Evolutionary conservation across 768 basidiomycete species (phyloP), one percentile per base, ranked within the genome.

Genomic region (Butyriboletus loyo): DNA sequence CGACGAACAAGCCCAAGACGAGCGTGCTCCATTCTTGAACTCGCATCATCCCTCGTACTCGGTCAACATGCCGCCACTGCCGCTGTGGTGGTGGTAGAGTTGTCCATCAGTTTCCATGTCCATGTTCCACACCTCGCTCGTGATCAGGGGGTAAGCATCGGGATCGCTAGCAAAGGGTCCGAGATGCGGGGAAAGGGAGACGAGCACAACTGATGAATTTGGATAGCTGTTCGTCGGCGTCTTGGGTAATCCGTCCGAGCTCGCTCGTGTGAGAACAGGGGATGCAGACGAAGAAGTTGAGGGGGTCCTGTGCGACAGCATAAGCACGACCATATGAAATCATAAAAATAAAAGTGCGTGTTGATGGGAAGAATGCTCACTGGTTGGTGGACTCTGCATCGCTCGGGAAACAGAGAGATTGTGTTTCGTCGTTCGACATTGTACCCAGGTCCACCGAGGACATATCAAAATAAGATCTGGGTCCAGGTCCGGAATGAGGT

Each of bases 231-330:
- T 53, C 9, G 34, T 43, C 8, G 56, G 56, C 9, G 46, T 58
- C 7, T 2, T 27, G 1, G 39, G 53, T 1, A 38, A 31, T 8
- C 45, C 37, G 5, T 21, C 35, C 13, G 44, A 51, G 37, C 43
- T 24, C 4, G 45, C 30, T 13, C 52, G 46, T 1, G 51, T 44
- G n/a, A 49, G n/a, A 17, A 36, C 24, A 10, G 53, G 49, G 1
- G 60, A 59, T 1, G 53, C 28, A 0, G 56, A 50, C 13, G 32
- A 24, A 9, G 53, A 58, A 2, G 60, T 35, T 7, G 55, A 51
- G 2, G 46, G 28, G 7, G 52, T 49, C 32, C 55, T 57, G 40
- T 34, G 31, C 7, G 31, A 37, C 30, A 31, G 13, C 14, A 3
- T 44, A 9, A 45, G 30, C 28, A 30, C 2, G 21, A 3, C 13